These are phyloP conservation scores for Cyclotella sp. DNA, from an alignment of 108 stramenopile genomes.

Conservation along the genomic window DNA sequence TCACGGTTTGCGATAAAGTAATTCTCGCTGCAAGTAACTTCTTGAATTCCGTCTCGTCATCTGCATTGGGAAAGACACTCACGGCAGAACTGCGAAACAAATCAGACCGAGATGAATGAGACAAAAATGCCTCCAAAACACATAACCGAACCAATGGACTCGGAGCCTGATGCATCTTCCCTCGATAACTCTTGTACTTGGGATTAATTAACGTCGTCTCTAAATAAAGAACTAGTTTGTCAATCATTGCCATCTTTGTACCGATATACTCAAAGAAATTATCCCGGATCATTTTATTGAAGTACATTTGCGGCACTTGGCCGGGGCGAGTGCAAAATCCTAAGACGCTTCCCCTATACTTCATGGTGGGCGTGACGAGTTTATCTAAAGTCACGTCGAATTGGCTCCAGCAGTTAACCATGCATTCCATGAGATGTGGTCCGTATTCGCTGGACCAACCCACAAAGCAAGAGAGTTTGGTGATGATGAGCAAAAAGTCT, in stretches of 20 bases:
- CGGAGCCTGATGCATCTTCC: background rate
- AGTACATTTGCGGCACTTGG: slow-evolving; percentile 24
- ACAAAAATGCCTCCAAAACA: slow-evolving; percentile 32
- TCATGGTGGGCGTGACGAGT: slow-evolving; percentile 29
- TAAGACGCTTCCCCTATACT: slow-evolving; percentile 15
- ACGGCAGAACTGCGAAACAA: background rate
- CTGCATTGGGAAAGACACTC: slow-evolving; percentile 31
- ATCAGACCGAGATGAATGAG: slow-evolving; percentile 5
- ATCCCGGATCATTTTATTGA: slow-evolving; percentile 16
- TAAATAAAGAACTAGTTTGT: slow-evolving; percentile 18
- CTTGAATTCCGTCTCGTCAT: slow-evolving; percentile 29
- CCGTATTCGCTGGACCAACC: slow-evolving; percentile 42
- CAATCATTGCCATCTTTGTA: slow-evolving; percentile 22
- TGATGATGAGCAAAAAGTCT: slow-evolving; percentile 14
- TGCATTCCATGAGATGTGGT: slow-evolving; percentile 12
- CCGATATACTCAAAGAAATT: slow-evolving; percentile 19
- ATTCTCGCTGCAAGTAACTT: slow-evolving; percentile 34
- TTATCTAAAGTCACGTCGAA: slow-evolving; percentile 14
- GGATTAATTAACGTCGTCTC: slow-evolving; percentile 6
- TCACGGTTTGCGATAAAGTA: slow-evolving; percentile 22
- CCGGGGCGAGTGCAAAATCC: slow-evolving; percentile 19
- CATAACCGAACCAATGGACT: slow-evolving; percentile 24
- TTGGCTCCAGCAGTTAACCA: slow-evolving; percentile 15
- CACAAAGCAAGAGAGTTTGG: slow-evolving; percentile 31
- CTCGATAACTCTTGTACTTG: background rate